Evolutionary conservation across 2,329 filamentous ascomycete genomes (phyloP), one percentile per base, ranked within the genome.

Genomic region (Leptographium lundbergii): DNA sequence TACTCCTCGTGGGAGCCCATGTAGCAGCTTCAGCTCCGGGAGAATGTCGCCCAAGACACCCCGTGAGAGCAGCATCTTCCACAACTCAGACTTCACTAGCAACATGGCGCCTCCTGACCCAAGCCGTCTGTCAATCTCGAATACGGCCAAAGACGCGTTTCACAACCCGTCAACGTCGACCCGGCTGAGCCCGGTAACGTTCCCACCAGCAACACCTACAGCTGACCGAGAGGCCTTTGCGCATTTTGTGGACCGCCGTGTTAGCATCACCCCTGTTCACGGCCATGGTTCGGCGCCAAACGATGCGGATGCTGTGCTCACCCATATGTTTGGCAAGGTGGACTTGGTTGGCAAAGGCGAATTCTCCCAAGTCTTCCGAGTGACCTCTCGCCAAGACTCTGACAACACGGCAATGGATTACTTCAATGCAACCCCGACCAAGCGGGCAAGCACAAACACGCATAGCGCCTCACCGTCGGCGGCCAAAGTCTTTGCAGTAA

Each of bases 311-410:
- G 81, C 84, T 25, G 82, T 81, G 57, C 74, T 96, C 57, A 82
- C 82, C 14, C 80, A 83, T 4, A 84, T 88, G 58, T 99, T 99
- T 69, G 84, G 87, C 58, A 88, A 86, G 61, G 87, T 95, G 14
- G 88, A 90, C 65, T 79, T 86, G 61, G 81, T 92, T 64, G 92
- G 92, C 54, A 86, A 86, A 61, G 94, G 94, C 60, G 92, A 96
- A 69, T 99, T 99, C 69, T 97, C 94, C 0, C 83, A 88, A 59
- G 94, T 99, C 0, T 99, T 90, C 70, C 84, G 87, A 42, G 91
- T 96, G 5, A 82, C 82, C 17, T 69, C 73, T 54, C 66, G 64
- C 47, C 67, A 66, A 62, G 66, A 50, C 0, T 56, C 61, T 10
- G 57, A 51, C 19, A 54, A 39, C 13, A 53, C 72, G 45, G 68